Conservation (phyloP, 306 rosid genomes). For the Potentilla sterilis region DNA sequence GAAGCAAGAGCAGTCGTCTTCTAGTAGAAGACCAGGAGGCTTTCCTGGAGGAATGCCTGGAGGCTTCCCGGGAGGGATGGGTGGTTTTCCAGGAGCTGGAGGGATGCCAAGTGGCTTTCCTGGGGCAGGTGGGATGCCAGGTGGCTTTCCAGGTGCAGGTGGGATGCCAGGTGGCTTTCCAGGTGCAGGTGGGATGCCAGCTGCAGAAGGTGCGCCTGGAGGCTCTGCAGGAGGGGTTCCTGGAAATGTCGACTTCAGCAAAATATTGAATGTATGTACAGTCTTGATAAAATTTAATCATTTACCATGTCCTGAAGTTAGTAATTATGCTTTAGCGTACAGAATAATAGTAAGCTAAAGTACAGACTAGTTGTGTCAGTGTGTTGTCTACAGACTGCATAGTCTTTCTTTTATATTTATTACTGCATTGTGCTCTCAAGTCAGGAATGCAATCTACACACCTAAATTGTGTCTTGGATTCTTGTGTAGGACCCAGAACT, state of each 20-base stretch:
- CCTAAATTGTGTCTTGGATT: conserved; percentile 9
- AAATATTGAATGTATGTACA: conserved; percentile 60
- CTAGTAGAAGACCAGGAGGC: conserved; percentile 59
- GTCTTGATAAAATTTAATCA: not conserved
- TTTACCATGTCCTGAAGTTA: conserved; percentile 14
- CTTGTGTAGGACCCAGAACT: conserved; percentile 71
- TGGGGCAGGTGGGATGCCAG: conserved; percentile 34
- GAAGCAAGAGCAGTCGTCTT: conserved; percentile 76
- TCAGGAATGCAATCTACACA: not conserved
- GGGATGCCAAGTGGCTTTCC: conserved; percentile 31
- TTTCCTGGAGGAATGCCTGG: conserved; percentile 56
- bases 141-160: conserved; percentile 42
- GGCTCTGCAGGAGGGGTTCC: conserved; percentile 61
- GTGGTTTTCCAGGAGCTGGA: conserved; percentile 25
- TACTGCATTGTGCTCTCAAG: not conserved
- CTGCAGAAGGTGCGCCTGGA: conserved; percentile 22
- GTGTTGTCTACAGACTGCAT: not conserved
- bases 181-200: conserved; percentile 16
- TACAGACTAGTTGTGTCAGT: too few relatives aligned
- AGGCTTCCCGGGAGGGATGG: conserved; percentile 47
- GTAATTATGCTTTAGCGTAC: not conserved
- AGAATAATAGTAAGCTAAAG: not conserved
- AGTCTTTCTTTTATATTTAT: not conserved
- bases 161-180: conserved; percentile 13
- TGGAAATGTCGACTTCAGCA: conserved; percentile 86